Evolutionary conservation across 129 eudicot species (phyloP).

Genomic region (Flaveria bidentis): DNA sequence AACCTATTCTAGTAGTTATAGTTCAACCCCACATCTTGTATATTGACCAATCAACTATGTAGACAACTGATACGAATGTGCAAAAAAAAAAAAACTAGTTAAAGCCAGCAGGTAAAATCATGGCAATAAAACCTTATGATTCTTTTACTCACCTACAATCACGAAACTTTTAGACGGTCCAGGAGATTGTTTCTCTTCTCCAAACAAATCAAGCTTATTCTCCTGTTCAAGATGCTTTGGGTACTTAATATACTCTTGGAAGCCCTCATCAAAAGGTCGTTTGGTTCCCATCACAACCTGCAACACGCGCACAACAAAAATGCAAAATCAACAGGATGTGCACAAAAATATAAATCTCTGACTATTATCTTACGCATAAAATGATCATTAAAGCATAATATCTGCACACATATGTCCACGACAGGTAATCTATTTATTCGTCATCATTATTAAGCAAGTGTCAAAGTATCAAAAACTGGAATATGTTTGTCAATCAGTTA

Average conservation of each 20-base stretch:
- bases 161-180: constrained; percentile 27
- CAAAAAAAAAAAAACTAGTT: background rate
- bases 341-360: constrained; percentile 5
- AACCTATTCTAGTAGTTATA: background rate
- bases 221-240: constrained; percentile 41
- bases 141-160: constrained; percentile 31
- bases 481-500: background rate
- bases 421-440: too few species aligned
- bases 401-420: background rate
- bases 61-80: background rate
- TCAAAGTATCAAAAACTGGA: background rate
- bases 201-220: constrained; percentile 24
- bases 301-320: constrained; percentile 9
- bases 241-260: constrained; percentile 49
- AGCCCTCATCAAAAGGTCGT: constrained; percentile 48
- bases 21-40: background rate
- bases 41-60: background rate
- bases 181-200: constrained; percentile 19
- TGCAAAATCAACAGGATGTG: background rate
- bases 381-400: background rate
- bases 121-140: background rate
- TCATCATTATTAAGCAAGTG: too few species aligned
- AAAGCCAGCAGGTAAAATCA: background rate
- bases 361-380: background rate
- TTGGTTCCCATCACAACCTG: constrained; percentile 56